phyloP scores from a whole-genome alignment of 257 asterid genomes.

The Orobanche coerulescens region DNA sequence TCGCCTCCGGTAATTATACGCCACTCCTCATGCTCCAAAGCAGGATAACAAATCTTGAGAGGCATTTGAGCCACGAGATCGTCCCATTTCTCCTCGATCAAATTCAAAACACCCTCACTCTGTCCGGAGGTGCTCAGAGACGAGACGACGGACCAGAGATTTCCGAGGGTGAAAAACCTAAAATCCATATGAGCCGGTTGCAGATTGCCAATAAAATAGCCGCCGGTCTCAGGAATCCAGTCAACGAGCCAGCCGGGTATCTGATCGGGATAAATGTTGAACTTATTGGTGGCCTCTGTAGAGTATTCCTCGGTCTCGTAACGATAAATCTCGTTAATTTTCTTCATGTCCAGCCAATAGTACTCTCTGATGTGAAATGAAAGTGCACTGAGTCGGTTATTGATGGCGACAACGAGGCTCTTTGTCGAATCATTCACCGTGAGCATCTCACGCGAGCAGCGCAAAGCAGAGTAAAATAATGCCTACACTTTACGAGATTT shows the following conservation, averaged over 20 bases:
- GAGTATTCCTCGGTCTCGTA: slow-evolving; percentile 73
- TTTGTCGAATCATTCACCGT: slow-evolving; percentile 51
- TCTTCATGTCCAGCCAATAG: slow-evolving; percentile 57
- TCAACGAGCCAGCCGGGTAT: slow-evolving; percentile 80
- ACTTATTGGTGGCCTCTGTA: slow-evolving; percentile 57
- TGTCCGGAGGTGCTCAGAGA: slow-evolving; percentile 71
- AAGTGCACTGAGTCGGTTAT: slow-evolving; percentile 60
- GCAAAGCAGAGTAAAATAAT: slow-evolving; percentile 66
- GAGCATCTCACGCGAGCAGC: slow-evolving; percentile 67
- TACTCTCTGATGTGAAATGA: slow-evolving; percentile 67
- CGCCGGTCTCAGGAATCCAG: slow-evolving; percentile 85
- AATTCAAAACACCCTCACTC: slow-evolving; percentile 53
- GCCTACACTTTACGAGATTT: slow-evolving; percentile 32
- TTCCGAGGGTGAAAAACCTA: slow-evolving; percentile 84
- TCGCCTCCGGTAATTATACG: slow-evolving; percentile 90
- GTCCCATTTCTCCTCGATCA: slow-evolving; percentile 86
- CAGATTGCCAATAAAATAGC: slow-evolving; percentile 73
- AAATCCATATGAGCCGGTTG: slow-evolving; percentile 95
- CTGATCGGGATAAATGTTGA: slow-evolving; percentile 85
- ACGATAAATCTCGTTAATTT: slow-evolving; percentile 62
- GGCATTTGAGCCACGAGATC: slow-evolving; percentile 83
- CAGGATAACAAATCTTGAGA: slow-evolving; percentile 89
- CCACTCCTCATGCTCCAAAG: slow-evolving; percentile 85
- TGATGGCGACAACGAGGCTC: slow-evolving; percentile 49
- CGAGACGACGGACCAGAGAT: slow-evolving; percentile 81